Evolutionary conservation across 331 rosid genomes (phyloP).

Genomic region (Erythrophleum ivorense): DNA sequence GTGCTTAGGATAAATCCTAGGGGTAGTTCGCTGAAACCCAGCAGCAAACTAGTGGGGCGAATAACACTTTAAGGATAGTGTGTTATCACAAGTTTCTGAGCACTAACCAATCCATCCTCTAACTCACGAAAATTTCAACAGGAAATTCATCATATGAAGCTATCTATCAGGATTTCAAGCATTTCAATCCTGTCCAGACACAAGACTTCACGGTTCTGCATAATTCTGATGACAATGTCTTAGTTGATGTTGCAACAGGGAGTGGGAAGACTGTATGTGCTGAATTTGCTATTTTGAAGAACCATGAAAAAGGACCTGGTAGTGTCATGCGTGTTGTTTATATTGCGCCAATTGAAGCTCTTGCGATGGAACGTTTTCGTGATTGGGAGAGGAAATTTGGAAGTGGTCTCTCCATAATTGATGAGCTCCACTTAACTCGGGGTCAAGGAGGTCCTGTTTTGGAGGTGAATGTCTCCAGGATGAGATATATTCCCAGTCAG

Average conservation of each 20-base stretch:
- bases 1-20: too few species aligned
- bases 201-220: conserved; percentile 93
- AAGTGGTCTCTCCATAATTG: conserved; percentile 76
- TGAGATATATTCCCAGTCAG: conserved; percentile 95
- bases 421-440: conserved; percentile 96
- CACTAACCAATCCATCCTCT: too few species aligned
- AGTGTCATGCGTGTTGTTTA: conserved; percentile 83
- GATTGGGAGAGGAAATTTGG: conserved; percentile 95
- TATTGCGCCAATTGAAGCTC: conserved; percentile 88
- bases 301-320: conserved; percentile 73
- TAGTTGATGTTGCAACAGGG: conserved; percentile 96
- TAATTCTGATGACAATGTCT: conserved; percentile 88
- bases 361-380: conserved; percentile 83
- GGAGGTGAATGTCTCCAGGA: conserved; percentile 92
- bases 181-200: conserved; percentile 97
- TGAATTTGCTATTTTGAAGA: conserved; percentile 88
- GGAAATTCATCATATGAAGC: conserved; percentile 87
- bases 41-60: too few species aligned
- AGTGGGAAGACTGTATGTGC: conserved; percentile 97
- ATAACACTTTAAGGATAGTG: too few species aligned
- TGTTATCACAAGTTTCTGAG: too few species aligned
- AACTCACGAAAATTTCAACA: too few species aligned
- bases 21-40: too few species aligned
- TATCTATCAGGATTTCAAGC: conserved; percentile 83
- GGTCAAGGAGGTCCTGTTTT: conserved; percentile 92